Conservation (phyloP, 2,329 filamentous ascomycete species). For the Cordyceps farinosa region DNA sequence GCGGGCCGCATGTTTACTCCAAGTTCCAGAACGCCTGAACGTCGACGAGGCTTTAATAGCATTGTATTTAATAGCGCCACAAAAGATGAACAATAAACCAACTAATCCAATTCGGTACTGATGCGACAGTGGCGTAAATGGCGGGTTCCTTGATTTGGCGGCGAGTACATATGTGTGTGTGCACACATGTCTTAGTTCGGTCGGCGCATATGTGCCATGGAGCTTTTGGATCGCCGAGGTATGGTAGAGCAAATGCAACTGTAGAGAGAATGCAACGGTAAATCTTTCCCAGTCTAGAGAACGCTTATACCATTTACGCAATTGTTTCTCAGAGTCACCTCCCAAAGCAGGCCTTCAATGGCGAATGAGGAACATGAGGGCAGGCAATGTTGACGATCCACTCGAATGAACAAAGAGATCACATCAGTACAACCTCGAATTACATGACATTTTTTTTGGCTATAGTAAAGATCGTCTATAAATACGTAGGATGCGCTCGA, state of each 20-base stretch:
- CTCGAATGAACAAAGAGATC: background rate
- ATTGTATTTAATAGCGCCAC: too few species aligned
- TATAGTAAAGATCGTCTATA: background rate
- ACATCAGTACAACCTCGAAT: background rate
- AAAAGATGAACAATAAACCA: too few species aligned
- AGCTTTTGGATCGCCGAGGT: constrained; percentile 5
- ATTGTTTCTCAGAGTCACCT: background rate
- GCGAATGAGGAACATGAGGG: background rate
- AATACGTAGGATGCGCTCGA: background rate
- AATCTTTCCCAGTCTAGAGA: background rate
- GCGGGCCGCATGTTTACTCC: background rate
- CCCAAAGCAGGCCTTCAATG: background rate
- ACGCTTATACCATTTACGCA: background rate
- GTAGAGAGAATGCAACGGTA: background rate
- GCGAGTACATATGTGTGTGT: constrained; percentile 13
- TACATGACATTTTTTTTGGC: background rate
- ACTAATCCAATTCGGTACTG: background rate
- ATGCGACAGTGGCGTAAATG: background rate
- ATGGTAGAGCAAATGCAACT: background rate
- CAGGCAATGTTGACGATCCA: background rate
- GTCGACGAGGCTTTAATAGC: background rate
- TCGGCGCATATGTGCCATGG: constrained; percentile 5
- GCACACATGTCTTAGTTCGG: background rate
- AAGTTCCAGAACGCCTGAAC: background rate
- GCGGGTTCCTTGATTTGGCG: background rate